phyloP scores from a whole-genome alignment of 257 asterid species.

The Primulina eburnea region DNA sequence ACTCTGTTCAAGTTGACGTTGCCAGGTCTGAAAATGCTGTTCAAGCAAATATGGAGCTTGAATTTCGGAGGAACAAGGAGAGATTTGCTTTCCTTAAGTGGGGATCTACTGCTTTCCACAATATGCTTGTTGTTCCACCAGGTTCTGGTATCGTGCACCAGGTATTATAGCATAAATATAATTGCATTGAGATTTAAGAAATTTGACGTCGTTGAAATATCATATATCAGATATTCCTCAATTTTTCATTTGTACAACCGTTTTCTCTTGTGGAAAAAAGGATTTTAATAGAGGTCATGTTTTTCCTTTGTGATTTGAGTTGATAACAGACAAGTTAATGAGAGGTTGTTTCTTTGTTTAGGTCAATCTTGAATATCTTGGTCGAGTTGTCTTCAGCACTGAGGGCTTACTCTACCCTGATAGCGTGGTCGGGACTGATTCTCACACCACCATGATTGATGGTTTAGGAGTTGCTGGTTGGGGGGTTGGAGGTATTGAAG shows the following conservation, averaged over 20 bases:
- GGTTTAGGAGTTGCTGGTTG: slow-evolving; percentile 98
- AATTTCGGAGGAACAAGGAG: slow-evolving; percentile 92
- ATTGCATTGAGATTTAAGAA: slow-evolving; percentile 1
- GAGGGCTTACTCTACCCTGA: slow-evolving; percentile 89
- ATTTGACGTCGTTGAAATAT: slow-evolving; percentile 5
- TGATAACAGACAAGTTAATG: slow-evolving; percentile 7
- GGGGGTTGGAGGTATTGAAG: slow-evolving; percentile 99
- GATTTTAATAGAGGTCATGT: neutral
- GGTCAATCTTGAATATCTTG: slow-evolving; percentile 97
- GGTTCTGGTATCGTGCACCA: slow-evolving; percentile 98
- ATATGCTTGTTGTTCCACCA: slow-evolving; percentile 99
- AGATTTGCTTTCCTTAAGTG: slow-evolving; percentile 97
- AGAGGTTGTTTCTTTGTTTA: slow-evolving; percentile 26
- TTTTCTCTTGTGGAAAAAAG: slow-evolving; percentile 2
- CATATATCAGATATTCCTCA: slow-evolving; percentile 1
- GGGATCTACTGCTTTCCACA: slow-evolving; percentile 94
- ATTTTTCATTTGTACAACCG: slow-evolving; percentile 13
- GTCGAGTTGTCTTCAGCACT: slow-evolving; percentile 81
- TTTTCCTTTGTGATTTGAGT: slow-evolving; percentile 6
- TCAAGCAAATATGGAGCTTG: slow-evolving; percentile 88
- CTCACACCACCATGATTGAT: slow-evolving; percentile 97
- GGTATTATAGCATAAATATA: slow-evolving; percentile 43
- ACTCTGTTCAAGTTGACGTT: slow-evolving; percentile 96
- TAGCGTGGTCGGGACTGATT: slow-evolving; percentile 96
- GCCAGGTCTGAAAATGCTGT: slow-evolving; percentile 89